Base-by-base conservation (phyloP, 2,329 filamentous ascomycete species). In the Fusarium sp. region DNA sequence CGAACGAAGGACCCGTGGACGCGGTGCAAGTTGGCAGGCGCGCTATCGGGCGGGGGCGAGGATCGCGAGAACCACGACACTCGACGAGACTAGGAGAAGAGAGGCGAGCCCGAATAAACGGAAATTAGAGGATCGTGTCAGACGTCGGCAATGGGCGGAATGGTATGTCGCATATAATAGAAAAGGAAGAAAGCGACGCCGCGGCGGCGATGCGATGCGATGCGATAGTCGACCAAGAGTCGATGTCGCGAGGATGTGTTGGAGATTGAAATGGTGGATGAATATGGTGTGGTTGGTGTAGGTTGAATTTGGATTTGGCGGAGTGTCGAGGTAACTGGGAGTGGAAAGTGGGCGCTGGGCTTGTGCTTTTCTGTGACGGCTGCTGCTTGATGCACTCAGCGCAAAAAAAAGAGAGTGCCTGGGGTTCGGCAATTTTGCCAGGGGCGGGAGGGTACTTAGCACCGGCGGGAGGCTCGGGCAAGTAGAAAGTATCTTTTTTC, bases 21-120 rank as follows among this genome's bases (percentile, higher is more conserved):
- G 67, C 68, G 68, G 60, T 70, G 53, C 61, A 60, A 66, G 57
- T 60, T 66, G 66, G 56, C 65, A 61, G 65, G 62, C 53, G 60
- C 61, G 65, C 56, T 53, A 61, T 65, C 56, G 56, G 61, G 53
- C 49, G 56, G 54, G 53, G 49, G 46, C 49, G 62, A 68, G 57
- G 55, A 68, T 66, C 63, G 62, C 62, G 62, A 65, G 53, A 50
- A 56, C 63, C 62, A 65, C 62, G 62, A 65, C 57, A 65, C 57
- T 56, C 51, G 50, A 65, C 62, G 62, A 65, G 61, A 65, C 57
- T 56, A 55, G 50, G 63, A 64, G 63, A 61, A 37, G 53, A 53
- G 63, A 66, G 59, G 55, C 59, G 59, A 64, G 44, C 47, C 37
- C 38, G 37, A 38, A 58, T 41, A 46, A 65, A 54, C 55, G 63